Base-by-base conservation (phyloP, 345 rosid genomes). In the Hibiscus trionum region DNA sequence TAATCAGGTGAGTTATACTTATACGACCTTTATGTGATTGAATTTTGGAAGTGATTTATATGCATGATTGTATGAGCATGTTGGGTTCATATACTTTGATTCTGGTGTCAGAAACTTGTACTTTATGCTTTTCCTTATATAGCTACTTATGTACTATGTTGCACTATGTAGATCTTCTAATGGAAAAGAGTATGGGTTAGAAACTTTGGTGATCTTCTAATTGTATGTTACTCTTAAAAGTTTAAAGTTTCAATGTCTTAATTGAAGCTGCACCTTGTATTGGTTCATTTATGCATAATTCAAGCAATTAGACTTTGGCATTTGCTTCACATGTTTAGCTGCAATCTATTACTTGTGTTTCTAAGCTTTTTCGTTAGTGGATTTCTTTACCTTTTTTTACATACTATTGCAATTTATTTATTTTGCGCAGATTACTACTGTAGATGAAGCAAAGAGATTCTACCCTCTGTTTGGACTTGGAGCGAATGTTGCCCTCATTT, bases 401-500 rank as follows among this genome's bases (percentile, higher is more conserved):
- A 0, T 55, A 21, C 29, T 53, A 16, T 52, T 52, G 56, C 57
- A 21, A 21, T 21, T 21, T 21, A 52, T 16, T 52, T 16, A 11
- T 74, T 29, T 64, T 35, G 72, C 72, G 84, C 93, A 93, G 97
- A 93, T 93, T 52, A 93, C 98, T 61, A 91, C 97, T 2, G 81
- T 93, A 66, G 97, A 93, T 2, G 98, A 93, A 87, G 98, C 98
- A 72, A 93, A 93, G 75, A 84, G 78, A 82, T 93, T 93, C 79
- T 93, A 93, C 72, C 98, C 98, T 75, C 83, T 91, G 59, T 93
- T 93, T 75, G 98, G 98, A 35, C 89, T 93, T 3, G 98, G 98
- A 29, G 98, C 98, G 69, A 93, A 91, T 75, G 70, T 93, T 72
- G 98, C 98, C 24, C 92, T 93, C 42, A 75, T 93, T 60, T 93